Evolutionary conservation across 176 grass and related monocot species (phyloP).

Genomic region (Sorghum bicolor): DNA sequence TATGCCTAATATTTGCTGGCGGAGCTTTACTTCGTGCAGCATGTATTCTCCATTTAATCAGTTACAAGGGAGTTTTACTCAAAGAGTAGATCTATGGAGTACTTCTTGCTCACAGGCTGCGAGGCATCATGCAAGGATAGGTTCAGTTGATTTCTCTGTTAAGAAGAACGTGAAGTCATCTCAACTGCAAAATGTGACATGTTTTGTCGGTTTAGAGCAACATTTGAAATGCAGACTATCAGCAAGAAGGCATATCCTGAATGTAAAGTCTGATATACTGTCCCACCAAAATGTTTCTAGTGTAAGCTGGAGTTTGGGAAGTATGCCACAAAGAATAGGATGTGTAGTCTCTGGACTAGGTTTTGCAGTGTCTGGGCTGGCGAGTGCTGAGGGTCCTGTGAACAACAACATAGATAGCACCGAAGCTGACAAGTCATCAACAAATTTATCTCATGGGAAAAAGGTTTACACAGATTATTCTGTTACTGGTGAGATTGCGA

Average conservation of each 20-base stretch:
- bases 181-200: conserved; percentile 23
- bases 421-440: conserved; percentile 14
- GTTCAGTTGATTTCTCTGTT: conserved; percentile 24
- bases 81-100: conserved; percentile 20
- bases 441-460: conserved; percentile 58
- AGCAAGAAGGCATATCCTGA: conserved; percentile 34
- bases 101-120: conserved; percentile 7
- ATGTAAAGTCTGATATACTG: conserved; percentile 37
- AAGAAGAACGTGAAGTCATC: conserved; percentile 24
- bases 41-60: conserved; percentile 41
- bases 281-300: conserved; percentile 11
- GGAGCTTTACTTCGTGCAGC: conserved; percentile 24
- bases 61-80: conserved; percentile 32
- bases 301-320: conserved; percentile 40
- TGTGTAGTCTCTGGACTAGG: conserved; percentile 35
- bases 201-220: conserved; percentile 29
- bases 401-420: conserved; percentile 29
- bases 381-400: conserved; percentile 44
- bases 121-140: not conserved
- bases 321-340: conserved; percentile 34
- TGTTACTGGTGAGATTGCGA: conserved; percentile 46
- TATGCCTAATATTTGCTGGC: conserved; percentile 29
- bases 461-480: conserved; percentile 83
- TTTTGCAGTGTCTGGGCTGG: conserved; percentile 49
- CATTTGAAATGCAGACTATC: conserved; percentile 16